These are phyloP conservation scores for Curvularia lunata DNA, from an alignment of 2,329 filamentous ascomycete species.

Conservation along the genomic window DNA sequence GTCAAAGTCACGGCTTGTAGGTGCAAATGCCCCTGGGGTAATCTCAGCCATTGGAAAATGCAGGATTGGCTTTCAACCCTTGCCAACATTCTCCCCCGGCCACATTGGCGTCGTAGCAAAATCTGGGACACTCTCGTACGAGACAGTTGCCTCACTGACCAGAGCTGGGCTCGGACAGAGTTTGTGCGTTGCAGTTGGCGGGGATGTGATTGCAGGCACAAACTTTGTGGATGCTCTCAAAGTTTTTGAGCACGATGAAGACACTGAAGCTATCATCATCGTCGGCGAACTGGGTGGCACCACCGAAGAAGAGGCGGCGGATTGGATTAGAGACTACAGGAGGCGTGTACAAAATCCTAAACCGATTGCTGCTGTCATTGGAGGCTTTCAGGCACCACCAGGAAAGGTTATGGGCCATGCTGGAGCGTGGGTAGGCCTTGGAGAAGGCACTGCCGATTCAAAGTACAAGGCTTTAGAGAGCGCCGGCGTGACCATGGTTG, in stretches of 20 bases:
- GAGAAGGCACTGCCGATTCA: conserved; percentile 67
- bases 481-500: conserved; percentile 72
- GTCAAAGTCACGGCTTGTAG: conserved; percentile 73
- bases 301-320: conserved; percentile 73
- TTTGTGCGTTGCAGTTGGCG: conserved; percentile 77
- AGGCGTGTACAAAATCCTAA: conserved; percentile 66
- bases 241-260: conserved; percentile 69
- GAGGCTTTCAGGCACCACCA: conserved; percentile 67
- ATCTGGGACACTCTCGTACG: conserved; percentile 80
- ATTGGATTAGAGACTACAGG: conserved; percentile 73
- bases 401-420: conserved; percentile 80
- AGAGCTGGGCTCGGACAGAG: conserved; percentile 78
- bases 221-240: conserved; percentile 73
- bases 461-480: conserved; percentile 72
- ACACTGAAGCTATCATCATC: conserved; percentile 74
- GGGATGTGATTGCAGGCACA: conserved; percentile 76
- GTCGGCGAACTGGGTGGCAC: conserved; percentile 76
- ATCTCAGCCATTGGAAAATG: conserved; percentile 75
- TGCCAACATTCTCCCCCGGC: conserved; percentile 73
- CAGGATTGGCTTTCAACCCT: conserved; percentile 76
- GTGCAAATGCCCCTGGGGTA: conserved; percentile 82
- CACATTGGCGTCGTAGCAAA: conserved; percentile 79
- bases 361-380: conserved; percentile 76
- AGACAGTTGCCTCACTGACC: conserved; percentile 76
- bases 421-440: conserved; percentile 72